These are phyloP conservation scores for Rosa lucieae DNA, from an alignment of 306 rosid genomes.

Conservation along the genomic window DNA sequence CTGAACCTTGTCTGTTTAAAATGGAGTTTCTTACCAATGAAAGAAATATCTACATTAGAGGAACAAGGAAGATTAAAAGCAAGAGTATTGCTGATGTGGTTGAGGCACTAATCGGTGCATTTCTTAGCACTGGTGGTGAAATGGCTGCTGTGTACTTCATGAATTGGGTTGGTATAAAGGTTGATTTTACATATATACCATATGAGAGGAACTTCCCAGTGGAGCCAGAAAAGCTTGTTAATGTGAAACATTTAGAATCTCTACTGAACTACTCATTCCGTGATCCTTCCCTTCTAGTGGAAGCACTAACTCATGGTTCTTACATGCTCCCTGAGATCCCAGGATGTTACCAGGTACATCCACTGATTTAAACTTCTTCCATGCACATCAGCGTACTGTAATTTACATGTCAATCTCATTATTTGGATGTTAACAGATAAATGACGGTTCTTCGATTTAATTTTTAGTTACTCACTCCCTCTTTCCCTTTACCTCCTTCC, in stretches of 20 bases:
- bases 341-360: slow-evolving; percentile 77
- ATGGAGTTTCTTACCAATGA: slow-evolving; percentile 32
- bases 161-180: slow-evolving; percentile 73
- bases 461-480: background rate
- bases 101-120: slow-evolving; percentile 91
- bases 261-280: slow-evolving; percentile 56
- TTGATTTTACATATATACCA: slow-evolving; percentile 43
- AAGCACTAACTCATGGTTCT: slow-evolving; percentile 93
- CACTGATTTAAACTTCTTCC: background rate
- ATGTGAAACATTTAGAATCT: slow-evolving; percentile 50
- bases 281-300: slow-evolving; percentile 62
- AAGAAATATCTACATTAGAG: slow-evolving; percentile 38
- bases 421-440: background rate
- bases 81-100: slow-evolving; percentile 82
- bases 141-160: slow-evolving; percentile 58
- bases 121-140: slow-evolving; percentile 75
- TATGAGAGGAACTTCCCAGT: slow-evolving; percentile 37
- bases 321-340: slow-evolving; percentile 85
- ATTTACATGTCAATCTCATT: background rate
- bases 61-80: slow-evolving; percentile 45
- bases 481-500: background rate
- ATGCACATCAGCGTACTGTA: background rate
- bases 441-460: background rate
- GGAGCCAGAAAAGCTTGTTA: slow-evolving; percentile 42
- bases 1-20: slow-evolving; percentile 20